Conservation (phyloP, 176 grass and related monocot species). For the Oryza officinalis region DNA sequence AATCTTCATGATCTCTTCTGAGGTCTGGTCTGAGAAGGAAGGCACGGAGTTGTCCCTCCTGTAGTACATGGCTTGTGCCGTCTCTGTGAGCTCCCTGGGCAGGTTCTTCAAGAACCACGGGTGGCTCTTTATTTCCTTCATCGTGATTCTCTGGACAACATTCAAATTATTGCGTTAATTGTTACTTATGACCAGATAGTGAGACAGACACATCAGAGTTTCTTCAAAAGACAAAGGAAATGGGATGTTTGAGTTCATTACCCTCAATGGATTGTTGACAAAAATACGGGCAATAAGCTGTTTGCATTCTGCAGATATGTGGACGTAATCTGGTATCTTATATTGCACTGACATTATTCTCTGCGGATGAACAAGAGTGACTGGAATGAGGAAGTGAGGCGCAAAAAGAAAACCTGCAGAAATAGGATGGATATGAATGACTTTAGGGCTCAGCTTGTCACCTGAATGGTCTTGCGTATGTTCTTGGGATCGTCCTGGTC, state of each 20-base stretch:
- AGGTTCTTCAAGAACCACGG: slow-evolving; percentile 98
- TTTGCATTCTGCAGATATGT: slow-evolving; percentile 71
- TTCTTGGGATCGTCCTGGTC: slow-evolving; percentile 92
- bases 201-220: background rate
- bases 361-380: slow-evolving; percentile 43
- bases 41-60: slow-evolving; percentile 76
- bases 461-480: slow-evolving; percentile 92
- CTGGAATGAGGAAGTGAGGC: slow-evolving; percentile 21
- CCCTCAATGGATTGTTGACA: slow-evolving; percentile 66
- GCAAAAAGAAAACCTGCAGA: background rate
- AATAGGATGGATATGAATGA: background rate
- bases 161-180: slow-evolving; percentile 13
- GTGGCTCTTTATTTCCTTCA: slow-evolving; percentile 94
- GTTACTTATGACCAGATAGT: background rate
- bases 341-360: slow-evolving; percentile 90
- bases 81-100: slow-evolving; percentile 81
- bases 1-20: slow-evolving; percentile 81
- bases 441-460: slow-evolving; percentile 22
- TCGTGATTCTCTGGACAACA: slow-evolving; percentile 79
- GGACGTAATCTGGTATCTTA: slow-evolving; percentile 82
- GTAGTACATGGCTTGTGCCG: slow-evolving; percentile 73
- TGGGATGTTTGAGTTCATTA: slow-evolving; percentile 30
- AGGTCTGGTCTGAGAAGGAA: slow-evolving; percentile 70
- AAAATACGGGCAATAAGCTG: slow-evolving; percentile 84
- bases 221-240: background rate